Evolutionary conservation across 2,329 filamentous ascomycete species (phyloP).

Genomic region (Fonsecaea erecta): DNA sequence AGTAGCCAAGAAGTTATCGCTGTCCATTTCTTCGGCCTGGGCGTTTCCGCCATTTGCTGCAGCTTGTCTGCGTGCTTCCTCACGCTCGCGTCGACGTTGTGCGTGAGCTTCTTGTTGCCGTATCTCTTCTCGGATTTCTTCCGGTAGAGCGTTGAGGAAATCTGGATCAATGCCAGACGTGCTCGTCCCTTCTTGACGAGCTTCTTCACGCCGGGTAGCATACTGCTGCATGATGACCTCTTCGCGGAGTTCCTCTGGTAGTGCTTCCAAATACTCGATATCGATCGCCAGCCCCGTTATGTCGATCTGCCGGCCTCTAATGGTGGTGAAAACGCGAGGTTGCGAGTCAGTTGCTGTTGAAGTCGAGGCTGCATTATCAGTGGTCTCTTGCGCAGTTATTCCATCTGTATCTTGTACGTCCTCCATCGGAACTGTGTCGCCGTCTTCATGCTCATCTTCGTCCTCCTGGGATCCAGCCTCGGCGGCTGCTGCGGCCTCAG

Average conservation of each 20-base stretch:
- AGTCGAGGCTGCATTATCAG: conserved; percentile 42
- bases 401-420: conserved; percentile 66
- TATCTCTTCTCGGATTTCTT: conserved; percentile 87
- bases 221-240: conserved; percentile 94
- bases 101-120: conserved; percentile 88
- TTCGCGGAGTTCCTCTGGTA: conserved; percentile 95
- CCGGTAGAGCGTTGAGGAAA: conserved; percentile 89
- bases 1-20: conserved; percentile 88
- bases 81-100: conserved; percentile 82
- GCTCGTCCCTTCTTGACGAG: conserved; percentile 66
- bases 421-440: conserved; percentile 68
- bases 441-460: conserved; percentile 38
- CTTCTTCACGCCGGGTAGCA: conserved; percentile 78
- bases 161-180: conserved; percentile 57
- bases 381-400: conserved; percentile 41
- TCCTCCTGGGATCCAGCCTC: conserved; percentile 37
- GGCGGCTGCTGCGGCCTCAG: conserved; percentile 52
- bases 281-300: conserved; percentile 96
- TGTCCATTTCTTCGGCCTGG: conserved; percentile 82
- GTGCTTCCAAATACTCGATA: conserved; percentile 88
- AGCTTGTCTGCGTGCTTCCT: conserved; percentile 71
- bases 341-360: conserved; percentile 52
- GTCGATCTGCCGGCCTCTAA: conserved; percentile 85
- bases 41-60: conserved; percentile 50
- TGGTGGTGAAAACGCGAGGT: conserved; percentile 76